These are phyloP conservation scores for Paecilomyces fulvus DNA, from an alignment of 2,329 filamentous ascomycete genomes.

Conservation along the genomic window DNA sequence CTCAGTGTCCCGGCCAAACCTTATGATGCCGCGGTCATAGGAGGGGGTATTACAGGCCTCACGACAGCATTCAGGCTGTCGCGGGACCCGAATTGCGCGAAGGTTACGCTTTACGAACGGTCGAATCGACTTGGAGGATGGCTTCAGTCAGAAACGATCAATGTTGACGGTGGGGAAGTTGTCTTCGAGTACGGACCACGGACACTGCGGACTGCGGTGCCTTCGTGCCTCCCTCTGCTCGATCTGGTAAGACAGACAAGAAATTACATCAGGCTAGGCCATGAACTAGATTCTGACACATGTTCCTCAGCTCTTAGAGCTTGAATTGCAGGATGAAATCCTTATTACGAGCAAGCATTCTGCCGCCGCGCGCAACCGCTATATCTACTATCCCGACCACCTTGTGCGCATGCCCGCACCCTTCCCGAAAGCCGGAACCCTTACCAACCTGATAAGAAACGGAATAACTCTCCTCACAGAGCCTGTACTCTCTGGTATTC, in stretches of 20 bases:
- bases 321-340: slow-evolving; percentile 51
- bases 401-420: slow-evolving; percentile 56
- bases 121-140: slow-evolving; percentile 68
- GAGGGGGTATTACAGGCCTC: slow-evolving; percentile 76
- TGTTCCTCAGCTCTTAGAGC: slow-evolving; percentile 44
- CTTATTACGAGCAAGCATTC: slow-evolving; percentile 44
- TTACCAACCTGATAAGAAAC: slow-evolving; percentile 21
- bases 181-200: slow-evolving; percentile 79
- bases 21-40: slow-evolving; percentile 57
- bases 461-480: slow-evolving; percentile 38
- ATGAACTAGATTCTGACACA: neutral
- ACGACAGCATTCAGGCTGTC: slow-evolving; percentile 69
- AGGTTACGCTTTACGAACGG: slow-evolving; percentile 75
- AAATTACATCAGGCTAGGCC: slow-evolving; percentile 4
- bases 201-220: slow-evolving; percentile 53
- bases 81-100: slow-evolving; percentile 56
- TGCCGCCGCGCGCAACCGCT: slow-evolving; percentile 56
- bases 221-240: slow-evolving; percentile 58
- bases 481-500: slow-evolving; percentile 46
- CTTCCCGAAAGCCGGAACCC: slow-evolving; percentile 13
- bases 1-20: slow-evolving; percentile 15
- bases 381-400: slow-evolving; percentile 81
- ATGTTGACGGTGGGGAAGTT: slow-evolving; percentile 52
- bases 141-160: slow-evolving; percentile 60
- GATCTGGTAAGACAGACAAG: slow-evolving; percentile 52